Evolutionary conservation across 805 yeast species (phyloP).

Genomic region (Lachancea nothofagi): DNA sequence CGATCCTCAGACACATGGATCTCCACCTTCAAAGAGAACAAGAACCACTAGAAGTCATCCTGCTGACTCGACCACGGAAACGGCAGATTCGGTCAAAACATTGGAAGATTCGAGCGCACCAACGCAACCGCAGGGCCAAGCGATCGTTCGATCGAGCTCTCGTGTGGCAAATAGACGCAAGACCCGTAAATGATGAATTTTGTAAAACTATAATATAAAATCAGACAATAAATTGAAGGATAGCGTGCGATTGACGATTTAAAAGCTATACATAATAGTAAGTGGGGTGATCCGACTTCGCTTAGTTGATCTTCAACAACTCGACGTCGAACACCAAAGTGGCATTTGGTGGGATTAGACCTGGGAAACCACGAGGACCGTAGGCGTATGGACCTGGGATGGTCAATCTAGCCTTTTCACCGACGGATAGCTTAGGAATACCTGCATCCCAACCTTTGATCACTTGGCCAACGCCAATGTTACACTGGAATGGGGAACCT

Average conservation of each 20-base stretch:
- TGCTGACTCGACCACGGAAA: constrained; percentile 1
- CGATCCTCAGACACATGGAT: constrained; percentile 6
- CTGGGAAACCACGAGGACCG: constrained; percentile 94
- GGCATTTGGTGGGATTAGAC: constrained; percentile 93
- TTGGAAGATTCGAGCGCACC: background rate
- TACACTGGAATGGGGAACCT: constrained; percentile 90
- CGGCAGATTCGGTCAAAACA: background rate
- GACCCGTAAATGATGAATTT: constrained; percentile 18
- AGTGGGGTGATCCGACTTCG: background rate
- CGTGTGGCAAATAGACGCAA: constrained; percentile 31
- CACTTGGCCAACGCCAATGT: constrained; percentile 93
- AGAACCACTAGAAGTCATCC: constrained; percentile 6
- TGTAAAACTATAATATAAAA: background rate
- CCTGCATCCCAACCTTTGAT: constrained; percentile 97
- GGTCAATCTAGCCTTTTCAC: constrained; percentile 87
- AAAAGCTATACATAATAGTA: background rate
- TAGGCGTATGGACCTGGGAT: constrained; percentile 92
- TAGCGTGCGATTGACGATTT: background rate
- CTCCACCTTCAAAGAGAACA: constrained; percentile 8
- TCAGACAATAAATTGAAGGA: no score
- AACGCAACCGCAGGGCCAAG: background rate
- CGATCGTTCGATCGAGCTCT: constrained; percentile 12
- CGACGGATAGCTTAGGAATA: constrained; percentile 85
- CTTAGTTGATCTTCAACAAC: constrained; percentile 44
- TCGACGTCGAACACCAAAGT: constrained; percentile 85